These are phyloP conservation scores for Metschnikowia kofuensis DNA, from an alignment of 805 yeast species.

Conservation along the genomic window DNA sequence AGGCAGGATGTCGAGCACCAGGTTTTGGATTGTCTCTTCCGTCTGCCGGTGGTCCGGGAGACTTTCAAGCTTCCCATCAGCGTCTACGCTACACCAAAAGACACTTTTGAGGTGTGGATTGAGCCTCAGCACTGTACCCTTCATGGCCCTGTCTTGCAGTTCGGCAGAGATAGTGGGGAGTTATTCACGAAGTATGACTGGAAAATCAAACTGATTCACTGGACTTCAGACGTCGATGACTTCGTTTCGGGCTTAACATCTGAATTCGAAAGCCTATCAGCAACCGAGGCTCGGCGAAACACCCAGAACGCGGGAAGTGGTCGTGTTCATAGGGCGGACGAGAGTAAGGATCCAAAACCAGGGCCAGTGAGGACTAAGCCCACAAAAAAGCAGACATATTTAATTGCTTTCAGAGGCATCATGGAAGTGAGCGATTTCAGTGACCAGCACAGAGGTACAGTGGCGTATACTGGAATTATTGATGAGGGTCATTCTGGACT, in stretches of 20 bases:
- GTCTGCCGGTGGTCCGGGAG: conserved; percentile 21
- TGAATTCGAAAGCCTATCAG: conserved; percentile 24
- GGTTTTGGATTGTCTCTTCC: conserved; percentile 25
- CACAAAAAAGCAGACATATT: conserved; percentile 10
- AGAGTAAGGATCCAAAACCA: not conserved
- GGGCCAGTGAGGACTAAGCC: not conserved
- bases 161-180: conserved; percentile 10
- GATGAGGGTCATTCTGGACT: conserved; percentile 32
- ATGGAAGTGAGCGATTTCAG: conserved; percentile 21
- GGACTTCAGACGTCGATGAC: conserved; percentile 18
- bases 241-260: conserved; percentile 24
- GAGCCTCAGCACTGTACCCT: conserved; percentile 28
- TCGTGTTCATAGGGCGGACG: conserved; percentile 25
- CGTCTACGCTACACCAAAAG: conserved; percentile 10
- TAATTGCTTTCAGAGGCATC: conserved; percentile 25
- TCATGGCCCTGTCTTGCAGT: conserved; percentile 26
- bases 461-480: conserved; percentile 26
- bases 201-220: conserved; percentile 27
- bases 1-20: conserved; percentile 25
- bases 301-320: conserved; percentile 28
- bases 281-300: conserved; percentile 21
- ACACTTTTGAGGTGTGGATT: conserved; percentile 28
- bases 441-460: conserved; percentile 16
- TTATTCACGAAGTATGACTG: conserved; percentile 18
- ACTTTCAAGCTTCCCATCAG: conserved; percentile 29